Evolutionary conservation across 805 yeast species (phyloP).

Genomic region (Yarrowia bubula): DNA sequence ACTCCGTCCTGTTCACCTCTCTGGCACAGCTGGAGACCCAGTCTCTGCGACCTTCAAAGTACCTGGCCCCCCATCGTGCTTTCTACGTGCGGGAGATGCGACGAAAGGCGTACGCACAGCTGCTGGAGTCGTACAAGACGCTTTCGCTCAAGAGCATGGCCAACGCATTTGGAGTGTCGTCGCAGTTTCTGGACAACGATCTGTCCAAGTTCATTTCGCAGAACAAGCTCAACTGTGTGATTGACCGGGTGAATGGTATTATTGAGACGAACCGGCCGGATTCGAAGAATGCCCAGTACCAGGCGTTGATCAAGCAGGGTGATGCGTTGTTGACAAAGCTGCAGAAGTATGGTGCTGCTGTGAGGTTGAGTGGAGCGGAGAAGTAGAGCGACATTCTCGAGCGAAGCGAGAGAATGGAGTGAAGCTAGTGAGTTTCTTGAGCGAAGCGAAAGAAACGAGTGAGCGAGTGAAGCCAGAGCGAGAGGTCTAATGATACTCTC

Average conservation of each 20-base stretch:
- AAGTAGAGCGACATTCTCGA: not conserved
- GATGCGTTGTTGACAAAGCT: slow-evolving; percentile 88
- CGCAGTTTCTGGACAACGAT: slow-evolving; percentile 81
- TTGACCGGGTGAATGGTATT: slow-evolving; percentile 89
- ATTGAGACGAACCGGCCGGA: slow-evolving; percentile 96
- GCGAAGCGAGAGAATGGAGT: too few relatives aligned
- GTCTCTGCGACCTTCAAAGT: slow-evolving; percentile 52
- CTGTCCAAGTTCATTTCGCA: slow-evolving; percentile 87
- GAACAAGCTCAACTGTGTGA: slow-evolving; percentile 90
- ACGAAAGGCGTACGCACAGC: slow-evolving; percentile 89
- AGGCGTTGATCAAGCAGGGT: slow-evolving; percentile 82
- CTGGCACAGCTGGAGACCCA: slow-evolving; percentile 77
- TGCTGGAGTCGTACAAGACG: slow-evolving; percentile 90
- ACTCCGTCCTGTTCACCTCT: slow-evolving; percentile 71
- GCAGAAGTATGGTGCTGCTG: slow-evolving; percentile 97
- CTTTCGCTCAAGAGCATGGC: slow-evolving; percentile 92
- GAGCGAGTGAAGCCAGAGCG: too few relatives aligned
- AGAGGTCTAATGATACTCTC: too few relatives aligned
- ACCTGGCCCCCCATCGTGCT: slow-evolving; percentile 72
- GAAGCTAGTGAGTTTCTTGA: too few relatives aligned
- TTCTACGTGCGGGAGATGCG: slow-evolving; percentile 89
- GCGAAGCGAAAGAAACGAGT: too few relatives aligned
- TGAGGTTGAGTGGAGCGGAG: slow-evolving; percentile 89
- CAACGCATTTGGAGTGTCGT: slow-evolving; percentile 82
- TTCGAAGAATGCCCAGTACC: slow-evolving; percentile 92